Evolutionary conservation across 345 rosid species (phyloP).

Genomic region (Populus davidiana): DNA sequence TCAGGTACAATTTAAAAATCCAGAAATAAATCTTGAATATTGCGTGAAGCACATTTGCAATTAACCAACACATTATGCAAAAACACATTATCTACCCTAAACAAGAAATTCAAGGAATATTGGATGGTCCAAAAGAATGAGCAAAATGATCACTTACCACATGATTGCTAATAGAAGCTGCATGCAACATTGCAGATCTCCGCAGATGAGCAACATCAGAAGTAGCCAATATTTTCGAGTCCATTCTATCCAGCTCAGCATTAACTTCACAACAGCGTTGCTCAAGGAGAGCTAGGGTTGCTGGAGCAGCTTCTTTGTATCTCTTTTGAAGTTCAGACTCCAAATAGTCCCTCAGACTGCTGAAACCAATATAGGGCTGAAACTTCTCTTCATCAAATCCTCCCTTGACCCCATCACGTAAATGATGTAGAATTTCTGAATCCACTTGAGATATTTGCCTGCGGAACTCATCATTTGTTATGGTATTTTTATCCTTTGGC

Average conservation of each 20-base stretch:
- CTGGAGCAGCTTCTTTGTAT: conserved; percentile 90
- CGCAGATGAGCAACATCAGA: conserved; percentile 89
- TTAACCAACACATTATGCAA: neutral
- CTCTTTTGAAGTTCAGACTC: conserved; percentile 93
- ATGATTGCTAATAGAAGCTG: conserved; percentile 82
- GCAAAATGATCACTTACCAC: conserved; percentile 50
- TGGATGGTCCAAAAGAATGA: neutral
- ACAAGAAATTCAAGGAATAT: neutral
- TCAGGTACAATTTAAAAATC: neutral
- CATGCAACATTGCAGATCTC: conserved; percentile 75
- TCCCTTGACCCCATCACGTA: conserved; percentile 78
- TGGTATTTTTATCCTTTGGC: conserved; percentile 76
- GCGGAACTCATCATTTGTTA: conserved; percentile 89
- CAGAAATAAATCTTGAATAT: neutral
- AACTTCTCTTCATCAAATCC: conserved; percentile 95
- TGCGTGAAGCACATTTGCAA: neutral
- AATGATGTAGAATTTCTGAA: conserved; percentile 56
- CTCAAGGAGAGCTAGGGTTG: conserved; percentile 94
- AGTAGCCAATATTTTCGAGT: conserved; percentile 73
- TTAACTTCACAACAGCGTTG: conserved; percentile 76
- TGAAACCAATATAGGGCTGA: conserved; percentile 63
- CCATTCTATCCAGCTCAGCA: conserved; percentile 60
- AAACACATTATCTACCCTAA: neutral
- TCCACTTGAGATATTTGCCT: conserved; percentile 83
- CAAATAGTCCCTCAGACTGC: conserved; percentile 73